Conservation (phyloP, 352 stramenopile genomes). For the Salisapilia sapeloensis region DNA sequence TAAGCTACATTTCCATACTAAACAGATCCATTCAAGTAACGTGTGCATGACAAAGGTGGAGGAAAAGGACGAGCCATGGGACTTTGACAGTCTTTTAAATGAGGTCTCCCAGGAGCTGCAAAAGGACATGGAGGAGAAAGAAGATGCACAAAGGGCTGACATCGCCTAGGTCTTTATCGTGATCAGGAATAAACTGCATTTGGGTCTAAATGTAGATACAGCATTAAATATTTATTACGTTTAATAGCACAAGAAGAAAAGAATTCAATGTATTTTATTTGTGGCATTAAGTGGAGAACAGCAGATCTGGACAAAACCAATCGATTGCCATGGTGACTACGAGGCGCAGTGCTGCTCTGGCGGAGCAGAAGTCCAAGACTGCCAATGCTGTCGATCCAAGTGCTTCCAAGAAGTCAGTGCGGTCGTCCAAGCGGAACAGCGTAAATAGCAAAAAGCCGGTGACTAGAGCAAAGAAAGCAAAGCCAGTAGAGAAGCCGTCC, state of each 20-base stretch:
- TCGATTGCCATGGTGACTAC: too few relatives aligned
- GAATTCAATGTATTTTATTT: too few relatives aligned
- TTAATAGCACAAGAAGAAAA: too few relatives aligned
- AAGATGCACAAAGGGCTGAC: slow-evolving; percentile 3
- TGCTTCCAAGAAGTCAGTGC: slow-evolving; percentile 11
- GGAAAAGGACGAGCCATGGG: slow-evolving; percentile 48
- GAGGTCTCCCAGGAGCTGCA: slow-evolving; percentile 69
- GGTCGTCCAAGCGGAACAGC: slow-evolving; percentile 5
- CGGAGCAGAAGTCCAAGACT: slow-evolving; percentile 3
- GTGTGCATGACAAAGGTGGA: slow-evolving; percentile 11
- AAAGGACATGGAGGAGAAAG: slow-evolving; percentile 1
- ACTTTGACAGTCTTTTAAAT: slow-evolving; percentile 60
- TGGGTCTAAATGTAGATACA: too few relatives aligned
- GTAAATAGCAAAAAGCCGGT: slow-evolving; percentile 5
- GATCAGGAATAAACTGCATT: too few relatives aligned
- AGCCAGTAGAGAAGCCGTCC: slow-evolving; percentile 1
- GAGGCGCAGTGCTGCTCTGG: too few relatives aligned
- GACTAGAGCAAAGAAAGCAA: slow-evolving; percentile 3
- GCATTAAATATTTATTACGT: too few relatives aligned
- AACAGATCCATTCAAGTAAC: too few relatives aligned
- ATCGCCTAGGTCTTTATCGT: too few relatives aligned
- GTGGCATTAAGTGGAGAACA: too few relatives aligned
- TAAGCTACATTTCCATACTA: background rate
- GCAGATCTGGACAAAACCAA: too few relatives aligned
- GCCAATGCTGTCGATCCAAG: slow-evolving; percentile 4